Base-by-base conservation (phyloP, 345 rosid genomes). In the Pseudoturritis turrita region DNA sequence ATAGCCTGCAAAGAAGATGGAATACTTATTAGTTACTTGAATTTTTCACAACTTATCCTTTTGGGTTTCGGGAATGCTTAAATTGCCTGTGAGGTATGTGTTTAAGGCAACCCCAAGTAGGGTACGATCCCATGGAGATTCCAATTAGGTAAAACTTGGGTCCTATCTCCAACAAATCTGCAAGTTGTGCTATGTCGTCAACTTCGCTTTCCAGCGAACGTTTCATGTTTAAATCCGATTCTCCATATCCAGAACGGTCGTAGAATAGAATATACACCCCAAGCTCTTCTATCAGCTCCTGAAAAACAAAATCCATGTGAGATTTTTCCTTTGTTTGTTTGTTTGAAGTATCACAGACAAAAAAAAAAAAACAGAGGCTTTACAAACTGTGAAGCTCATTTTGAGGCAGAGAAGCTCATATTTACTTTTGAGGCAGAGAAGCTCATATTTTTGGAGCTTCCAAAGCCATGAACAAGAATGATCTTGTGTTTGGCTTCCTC, bases 221-320 rank as follows among this genome's bases (percentile, higher is more conserved):
- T 54, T 54, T 79, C 1, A 78, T 79, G 76, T 89, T 90, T 19
- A 83, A 82, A 77, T 89, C 92, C 7, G 97, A 90, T 36, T 81
- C 92, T 46, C 97, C 96, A 73, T 94, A 94, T 31, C 98, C 98
- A 21, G 95, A 91, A 25, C 98, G 84, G 76, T 90, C 97, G 45
- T 76, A 86, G 56, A 76, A 74, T 75, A 90, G 78, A 58, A 94
- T 63, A 66, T 85, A 94, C 72, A 94, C 75, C 37, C 87, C 87
- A 83, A 86, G 55, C 75, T 86, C 84, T 66, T 87, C 84, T 51
- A 88, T 75, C 19, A 90, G 64, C 59, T 83, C 96, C 97, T 93
- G 94, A 69, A 67, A 58, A 41, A 50, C 62, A 29, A 67, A 10
- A 25, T 18, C 57, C 56, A 60, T 2, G 31, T 74, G 12, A 74